A percentile compares a stretch with the other conserved stretches of the same genome.
These are phyloP conservation scores for Microcyclosporella mali DNA, from an alignment of 2,329 filamentous ascomycete species.

Conservation along the genomic window DNA sequence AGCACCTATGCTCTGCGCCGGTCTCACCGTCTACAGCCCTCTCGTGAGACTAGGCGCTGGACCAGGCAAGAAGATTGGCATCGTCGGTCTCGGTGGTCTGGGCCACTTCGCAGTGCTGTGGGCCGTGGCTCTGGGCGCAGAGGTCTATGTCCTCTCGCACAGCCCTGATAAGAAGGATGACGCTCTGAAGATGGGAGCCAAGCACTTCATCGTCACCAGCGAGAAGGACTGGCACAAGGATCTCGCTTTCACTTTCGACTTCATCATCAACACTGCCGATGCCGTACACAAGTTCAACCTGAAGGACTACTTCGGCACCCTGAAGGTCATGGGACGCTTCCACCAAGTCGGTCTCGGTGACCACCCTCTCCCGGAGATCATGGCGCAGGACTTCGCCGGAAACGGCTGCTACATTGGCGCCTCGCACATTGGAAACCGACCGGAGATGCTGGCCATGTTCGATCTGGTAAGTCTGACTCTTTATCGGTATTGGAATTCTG, in stretches of 20 bases:
- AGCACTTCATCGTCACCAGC: constrained; percentile 53
- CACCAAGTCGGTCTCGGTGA: constrained; percentile 74
- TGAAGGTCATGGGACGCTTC: constrained; percentile 77
- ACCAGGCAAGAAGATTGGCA: constrained; percentile 71
- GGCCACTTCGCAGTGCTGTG: constrained; percentile 30
- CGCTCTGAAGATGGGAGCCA: constrained; percentile 53
- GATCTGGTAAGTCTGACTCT: constrained; percentile 29
- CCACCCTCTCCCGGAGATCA: constrained; percentile 56
- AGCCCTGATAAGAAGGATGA: constrained; percentile 55
- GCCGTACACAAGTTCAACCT: constrained; percentile 61
- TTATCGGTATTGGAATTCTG: too few relatives aligned
- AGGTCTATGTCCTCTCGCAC: constrained; percentile 57
- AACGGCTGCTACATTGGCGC: constrained; percentile 59
- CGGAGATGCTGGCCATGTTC: constrained; percentile 48
- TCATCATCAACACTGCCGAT: constrained; percentile 70
- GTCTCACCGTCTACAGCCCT: constrained; percentile 72
- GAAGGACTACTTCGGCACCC: constrained; percentile 63
- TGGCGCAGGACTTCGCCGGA: constrained; percentile 63
- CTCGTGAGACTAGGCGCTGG: constrained; percentile 69
- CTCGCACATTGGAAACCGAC: constrained; percentile 42
- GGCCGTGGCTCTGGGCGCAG: constrained; percentile 51
- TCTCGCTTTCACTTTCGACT: constrained; percentile 59
- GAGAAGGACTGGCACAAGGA: constrained; percentile 54
- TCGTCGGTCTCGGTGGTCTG: constrained; percentile 56
- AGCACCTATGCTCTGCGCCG: constrained; percentile 73